Percentiles rank a stretch among this genome's conserved stretches.
Evolutionary conservation across 202 grass and related monocot genomes (phyloP).

Genomic region (Hordeum pubiflorum): DNA sequence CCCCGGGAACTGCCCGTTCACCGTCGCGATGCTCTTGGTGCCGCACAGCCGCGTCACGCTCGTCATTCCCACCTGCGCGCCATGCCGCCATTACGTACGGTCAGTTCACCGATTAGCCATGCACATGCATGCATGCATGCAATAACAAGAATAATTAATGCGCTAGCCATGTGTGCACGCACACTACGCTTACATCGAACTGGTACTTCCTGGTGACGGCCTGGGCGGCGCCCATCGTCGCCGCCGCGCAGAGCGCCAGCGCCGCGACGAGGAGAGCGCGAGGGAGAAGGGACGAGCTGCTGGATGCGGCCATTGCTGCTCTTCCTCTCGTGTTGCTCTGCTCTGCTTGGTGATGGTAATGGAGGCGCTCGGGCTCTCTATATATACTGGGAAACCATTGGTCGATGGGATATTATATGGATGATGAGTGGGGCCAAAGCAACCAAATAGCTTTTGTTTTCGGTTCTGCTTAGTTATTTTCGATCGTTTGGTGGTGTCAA

Average conservation of each 20-base stretch:
- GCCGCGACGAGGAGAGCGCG: not conserved
- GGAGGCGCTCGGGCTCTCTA: not conserved
- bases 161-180: not conserved
- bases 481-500: not conserved
- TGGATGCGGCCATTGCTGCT: constrained; percentile 30
- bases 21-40: constrained; percentile 78
- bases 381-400: constrained; percentile 4
- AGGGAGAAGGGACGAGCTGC: not conserved
- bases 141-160: not conserved
- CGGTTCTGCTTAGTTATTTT: constrained; percentile 18
- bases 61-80: constrained; percentile 50
- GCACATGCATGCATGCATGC: too few species aligned
- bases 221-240: not conserved
- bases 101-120: too few species aligned
- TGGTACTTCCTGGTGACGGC: constrained; percentile 53
- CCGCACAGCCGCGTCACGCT: constrained; percentile 58
- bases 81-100: not conserved
- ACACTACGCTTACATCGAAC: constrained; percentile 39
- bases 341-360: constrained; percentile 6
- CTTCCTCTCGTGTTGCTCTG: not conserved
- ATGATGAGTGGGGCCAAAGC: not conserved
- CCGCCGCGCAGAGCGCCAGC: not conserved
- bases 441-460: not conserved
- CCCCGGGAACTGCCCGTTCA: constrained; percentile 67
- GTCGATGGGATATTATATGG: not conserved